phyloP scores from a whole-genome alignment of 2,329 filamentous ascomycete genomes.

The Pseudocercospora macadamiae region DNA sequence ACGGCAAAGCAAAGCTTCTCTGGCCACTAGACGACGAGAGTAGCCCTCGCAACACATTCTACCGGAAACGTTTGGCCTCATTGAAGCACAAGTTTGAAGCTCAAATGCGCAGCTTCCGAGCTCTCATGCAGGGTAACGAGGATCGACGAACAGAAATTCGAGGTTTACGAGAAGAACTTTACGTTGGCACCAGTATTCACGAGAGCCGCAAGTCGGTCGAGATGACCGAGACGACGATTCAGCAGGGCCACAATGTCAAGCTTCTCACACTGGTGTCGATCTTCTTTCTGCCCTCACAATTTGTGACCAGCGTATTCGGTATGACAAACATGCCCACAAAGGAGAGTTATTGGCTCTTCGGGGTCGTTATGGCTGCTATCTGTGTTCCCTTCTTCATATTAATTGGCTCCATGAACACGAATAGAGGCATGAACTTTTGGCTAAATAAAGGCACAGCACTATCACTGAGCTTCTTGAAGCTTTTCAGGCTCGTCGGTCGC shows the following conservation, averaged over 20 bases:
- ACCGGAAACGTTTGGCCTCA: conserved; percentile 52
- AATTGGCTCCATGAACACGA: conserved; percentile 49
- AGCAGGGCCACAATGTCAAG: conserved; percentile 65
- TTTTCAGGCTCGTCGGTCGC: neutral
- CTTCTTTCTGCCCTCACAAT: conserved; percentile 64
- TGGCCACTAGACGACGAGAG: conserved; percentile 58
- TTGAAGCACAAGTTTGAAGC: conserved; percentile 56
- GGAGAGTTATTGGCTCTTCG: conserved; percentile 44
- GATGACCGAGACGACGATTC: conserved; percentile 53
- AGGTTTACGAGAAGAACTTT: conserved; percentile 63
- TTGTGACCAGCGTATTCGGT: conserved; percentile 63
- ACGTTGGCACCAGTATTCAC: conserved; percentile 64
- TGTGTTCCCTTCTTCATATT: conserved; percentile 52
- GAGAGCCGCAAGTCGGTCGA: conserved; percentile 65
- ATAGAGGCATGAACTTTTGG: conserved; percentile 45
- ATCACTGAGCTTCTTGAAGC: conserved; percentile 2
- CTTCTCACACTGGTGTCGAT: conserved; percentile 63
- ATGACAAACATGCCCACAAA: conserved; percentile 51
- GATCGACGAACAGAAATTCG: conserved; percentile 59
- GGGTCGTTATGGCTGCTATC: conserved; percentile 45
- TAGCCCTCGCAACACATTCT: conserved; percentile 51
- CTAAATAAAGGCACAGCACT: neutral
- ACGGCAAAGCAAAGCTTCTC: conserved; percentile 56
- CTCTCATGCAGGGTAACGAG: conserved; percentile 54
- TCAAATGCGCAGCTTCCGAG: conserved; percentile 55